Percentiles rank a stretch among this genome's conserved stretches.
Conservation (phyloP, 805 yeast genomes). For the Ogataea haglerorum region DNA sequence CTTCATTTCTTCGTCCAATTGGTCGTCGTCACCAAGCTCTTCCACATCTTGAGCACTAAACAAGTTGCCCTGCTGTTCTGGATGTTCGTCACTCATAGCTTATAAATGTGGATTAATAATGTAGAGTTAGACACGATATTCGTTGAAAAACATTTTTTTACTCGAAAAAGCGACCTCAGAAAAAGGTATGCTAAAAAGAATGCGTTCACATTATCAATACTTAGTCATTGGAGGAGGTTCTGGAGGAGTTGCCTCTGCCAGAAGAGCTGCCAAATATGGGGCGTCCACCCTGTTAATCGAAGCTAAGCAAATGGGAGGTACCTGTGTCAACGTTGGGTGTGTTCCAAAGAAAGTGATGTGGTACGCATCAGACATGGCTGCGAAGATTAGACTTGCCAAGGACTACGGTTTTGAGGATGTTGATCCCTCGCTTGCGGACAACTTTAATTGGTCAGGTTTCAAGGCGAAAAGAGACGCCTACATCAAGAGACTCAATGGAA, state of each 20-base stretch:
- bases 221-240: constrained; percentile 98
- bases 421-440: constrained; percentile 48
- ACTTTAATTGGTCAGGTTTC: constrained; percentile 79
- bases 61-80: constrained; percentile 13
- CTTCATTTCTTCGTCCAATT: constrained; percentile 28
- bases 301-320: constrained; percentile 85
- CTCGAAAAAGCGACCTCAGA: background rate
- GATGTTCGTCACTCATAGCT: constrained; percentile 4
- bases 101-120: background rate
- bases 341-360: constrained; percentile 99
- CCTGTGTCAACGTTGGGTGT: constrained; percentile 99
- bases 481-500: constrained; percentile 81
- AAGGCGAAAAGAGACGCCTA: constrained; percentile 93
- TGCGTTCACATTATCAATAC: constrained; percentile 70
- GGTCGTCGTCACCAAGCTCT: constrained; percentile 29
- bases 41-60: constrained; percentile 23
- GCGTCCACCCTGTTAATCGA: constrained; percentile 84
- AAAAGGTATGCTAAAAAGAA: constrained; percentile 26
- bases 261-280: constrained; percentile 94
- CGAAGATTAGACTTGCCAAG: constrained; percentile 65
- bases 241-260: constrained; percentile 98
- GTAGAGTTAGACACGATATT: background rate
- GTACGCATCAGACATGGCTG: constrained; percentile 92
- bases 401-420: constrained; percentile 76
- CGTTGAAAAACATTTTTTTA: background rate